Percentiles rank a stretch among this genome's conserved stretches.
These are phyloP conservation scores for Logfia minima DNA, from an alignment of 129 eudicot genomes.

Conservation along the genomic window DNA sequence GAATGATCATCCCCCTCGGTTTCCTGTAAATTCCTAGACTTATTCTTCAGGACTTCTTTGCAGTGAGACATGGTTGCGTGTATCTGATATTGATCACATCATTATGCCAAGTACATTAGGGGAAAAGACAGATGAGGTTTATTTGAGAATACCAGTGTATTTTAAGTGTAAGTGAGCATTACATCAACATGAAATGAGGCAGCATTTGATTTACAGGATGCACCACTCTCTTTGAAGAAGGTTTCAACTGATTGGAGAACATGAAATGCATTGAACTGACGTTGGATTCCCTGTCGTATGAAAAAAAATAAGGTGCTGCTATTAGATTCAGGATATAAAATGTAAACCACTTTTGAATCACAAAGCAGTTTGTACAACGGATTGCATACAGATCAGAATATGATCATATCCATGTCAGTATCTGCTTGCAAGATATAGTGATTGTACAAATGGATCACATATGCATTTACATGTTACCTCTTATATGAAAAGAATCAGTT, in stretches of 20 bases:
- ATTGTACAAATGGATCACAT: neutral
- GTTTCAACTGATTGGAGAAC: conserved; percentile 76
- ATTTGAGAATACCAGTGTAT: neutral
- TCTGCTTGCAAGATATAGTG: neutral
- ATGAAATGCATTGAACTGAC: conserved; percentile 66
- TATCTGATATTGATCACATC: conserved; percentile 33
- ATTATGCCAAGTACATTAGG: conserved; percentile 1
- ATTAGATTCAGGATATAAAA: conserved; percentile 6
- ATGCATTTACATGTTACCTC: neutral
- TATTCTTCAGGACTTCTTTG: conserved; percentile 42
- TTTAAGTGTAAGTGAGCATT: conserved; percentile 19
- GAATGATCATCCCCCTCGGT: conserved; percentile 24
- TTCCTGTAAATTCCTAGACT: conserved; percentile 4
- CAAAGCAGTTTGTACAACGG: neutral
- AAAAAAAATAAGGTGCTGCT: neutral
- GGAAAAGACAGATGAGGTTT: neutral
- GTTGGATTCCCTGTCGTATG: conserved; percentile 74
- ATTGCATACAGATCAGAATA: neutral
- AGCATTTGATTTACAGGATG: conserved; percentile 64
- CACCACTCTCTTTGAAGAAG: conserved; percentile 54
- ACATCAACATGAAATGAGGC: conserved; percentile 66
- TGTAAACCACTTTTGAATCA: conserved; percentile 5
- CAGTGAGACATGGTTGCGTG: conserved; percentile 44
- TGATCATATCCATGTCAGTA: neutral
- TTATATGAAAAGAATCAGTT: too few relatives aligned